phyloP scores from a whole-genome alignment of 345 rosid species.

The Geranium brycei region DNA sequence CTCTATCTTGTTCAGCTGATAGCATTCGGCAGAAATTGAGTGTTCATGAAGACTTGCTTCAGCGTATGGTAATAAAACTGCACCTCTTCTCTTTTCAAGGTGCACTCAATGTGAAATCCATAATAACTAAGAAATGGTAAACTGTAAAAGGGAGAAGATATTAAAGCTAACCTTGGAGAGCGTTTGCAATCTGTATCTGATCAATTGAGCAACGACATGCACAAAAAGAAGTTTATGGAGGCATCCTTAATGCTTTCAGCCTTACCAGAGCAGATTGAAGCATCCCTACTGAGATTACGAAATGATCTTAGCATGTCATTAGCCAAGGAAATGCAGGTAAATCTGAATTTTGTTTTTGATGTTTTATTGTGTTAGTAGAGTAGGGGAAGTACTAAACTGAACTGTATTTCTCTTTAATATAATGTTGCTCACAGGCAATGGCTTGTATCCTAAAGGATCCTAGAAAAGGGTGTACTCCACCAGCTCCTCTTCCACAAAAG shows the following conservation, averaged over 20 bases:
- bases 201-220: constrained; percentile 33
- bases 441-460: constrained; percentile 22
- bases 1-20: constrained; percentile 43
- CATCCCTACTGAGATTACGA: constrained; percentile 34
- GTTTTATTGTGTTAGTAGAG: not conserved
- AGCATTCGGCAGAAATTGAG: constrained; percentile 54
- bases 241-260: constrained; percentile 32
- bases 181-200: constrained; percentile 55
- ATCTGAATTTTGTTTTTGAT: constrained; percentile 1
- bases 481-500: constrained; percentile 27
- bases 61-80: constrained; percentile 43
- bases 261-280: constrained; percentile 49
- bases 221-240: constrained; percentile 39
- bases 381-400: not conserved
- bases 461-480: constrained; percentile 18
- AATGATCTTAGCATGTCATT: constrained; percentile 37
- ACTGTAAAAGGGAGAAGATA: constrained; percentile 56
- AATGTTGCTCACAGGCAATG: constrained; percentile 25
- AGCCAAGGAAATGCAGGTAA: constrained; percentile 49
- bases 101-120: constrained; percentile 9
- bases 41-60: constrained; percentile 46
- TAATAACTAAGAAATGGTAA: constrained; percentile 17
- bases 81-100: constrained; percentile 8
- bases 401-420: not conserved
- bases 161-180: constrained; percentile 43